These are phyloP conservation scores for Carex cristatella DNA, from an alignment of 176 grass and related monocot genomes.

Conservation along the genomic window DNA sequence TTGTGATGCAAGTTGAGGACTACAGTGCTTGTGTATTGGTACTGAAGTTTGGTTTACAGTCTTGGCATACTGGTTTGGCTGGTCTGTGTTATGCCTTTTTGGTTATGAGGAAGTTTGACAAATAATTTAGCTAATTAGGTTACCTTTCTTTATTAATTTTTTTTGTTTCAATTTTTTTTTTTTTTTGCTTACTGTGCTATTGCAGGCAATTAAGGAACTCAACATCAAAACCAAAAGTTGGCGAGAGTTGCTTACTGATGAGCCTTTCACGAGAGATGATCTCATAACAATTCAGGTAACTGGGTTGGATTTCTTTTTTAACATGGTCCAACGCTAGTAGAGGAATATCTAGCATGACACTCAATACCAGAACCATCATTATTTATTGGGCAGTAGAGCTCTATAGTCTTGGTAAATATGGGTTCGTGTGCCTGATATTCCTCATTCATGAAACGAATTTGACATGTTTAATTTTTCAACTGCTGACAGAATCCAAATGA, in stretches of 20 bases:
- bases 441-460: conserved; percentile 3
- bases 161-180: background rate
- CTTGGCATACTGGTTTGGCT: background rate
- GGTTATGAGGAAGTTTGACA: background rate
- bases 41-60: background rate
- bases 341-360: background rate
- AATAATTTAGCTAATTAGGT: conserved; percentile 13
- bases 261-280: conserved; percentile 76
- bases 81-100: background rate
- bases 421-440: background rate
- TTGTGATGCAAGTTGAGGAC: background rate
- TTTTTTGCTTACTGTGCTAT: background rate
- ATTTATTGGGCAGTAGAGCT: background rate
- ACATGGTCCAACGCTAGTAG: background rate
- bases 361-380: background rate
- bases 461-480: conserved; percentile 23
- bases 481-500: conserved; percentile 71
- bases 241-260: conserved; percentile 94
- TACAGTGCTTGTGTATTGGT: background rate
- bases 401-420: background rate
- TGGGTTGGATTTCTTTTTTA: conserved; percentile 12
- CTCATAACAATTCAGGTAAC: conserved; percentile 97
- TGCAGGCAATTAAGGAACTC: conserved; percentile 85
- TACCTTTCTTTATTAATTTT: conserved; percentile 1
- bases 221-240: conserved; percentile 95